Percentiles rank a stretch among this genome's conserved stretches.
phyloP scores from a whole-genome alignment of 1,139 yeast genomes.

The Diutina siamensis region DNA sequence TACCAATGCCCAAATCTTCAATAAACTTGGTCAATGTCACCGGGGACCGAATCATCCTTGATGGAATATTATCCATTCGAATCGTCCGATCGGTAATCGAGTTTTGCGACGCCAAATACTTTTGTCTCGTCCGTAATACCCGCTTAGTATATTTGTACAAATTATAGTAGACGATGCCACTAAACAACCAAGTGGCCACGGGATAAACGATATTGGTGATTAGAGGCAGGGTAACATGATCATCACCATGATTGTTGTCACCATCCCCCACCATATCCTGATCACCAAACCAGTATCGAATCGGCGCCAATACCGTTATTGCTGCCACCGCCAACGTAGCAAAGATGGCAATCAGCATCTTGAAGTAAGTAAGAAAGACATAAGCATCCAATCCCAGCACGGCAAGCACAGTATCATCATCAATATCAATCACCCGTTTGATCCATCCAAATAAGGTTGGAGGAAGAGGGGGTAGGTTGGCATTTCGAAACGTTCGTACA shows the following conservation, averaged over 20 bases:
- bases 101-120: slow-evolving; percentile 76
- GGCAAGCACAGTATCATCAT: slow-evolving; percentile 31
- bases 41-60: slow-evolving; percentile 27
- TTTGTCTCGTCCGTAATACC: slow-evolving; percentile 40
- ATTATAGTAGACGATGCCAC: slow-evolving; percentile 31
- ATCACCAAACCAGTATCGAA: slow-evolving; percentile 25
- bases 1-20: slow-evolving; percentile 52
- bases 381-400: slow-evolving; percentile 35
- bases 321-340: slow-evolving; percentile 25
- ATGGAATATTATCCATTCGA: slow-evolving; percentile 80
- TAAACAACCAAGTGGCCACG: slow-evolving; percentile 30
- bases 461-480: slow-evolving; percentile 20
- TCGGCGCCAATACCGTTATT: slow-evolving; percentile 30
- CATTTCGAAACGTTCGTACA: slow-evolving; percentile 29
- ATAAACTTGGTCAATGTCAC: slow-evolving; percentile 22
- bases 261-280: slow-evolving; percentile 9
- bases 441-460: slow-evolving; percentile 37
- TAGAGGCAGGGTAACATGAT: slow-evolving; percentile 15
- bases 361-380: slow-evolving; percentile 33
- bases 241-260: slow-evolving; percentile 7
- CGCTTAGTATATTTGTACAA: slow-evolving; percentile 30
- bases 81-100: slow-evolving; percentile 91
- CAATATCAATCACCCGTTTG: slow-evolving; percentile 20
- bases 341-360: slow-evolving; percentile 33
- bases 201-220: slow-evolving; percentile 25